A percentile compares a stretch with the other conserved stretches of the same genome.
Conservation (phyloP, 257 asterid genomes). For the Plectranthus barbatus region DNA sequence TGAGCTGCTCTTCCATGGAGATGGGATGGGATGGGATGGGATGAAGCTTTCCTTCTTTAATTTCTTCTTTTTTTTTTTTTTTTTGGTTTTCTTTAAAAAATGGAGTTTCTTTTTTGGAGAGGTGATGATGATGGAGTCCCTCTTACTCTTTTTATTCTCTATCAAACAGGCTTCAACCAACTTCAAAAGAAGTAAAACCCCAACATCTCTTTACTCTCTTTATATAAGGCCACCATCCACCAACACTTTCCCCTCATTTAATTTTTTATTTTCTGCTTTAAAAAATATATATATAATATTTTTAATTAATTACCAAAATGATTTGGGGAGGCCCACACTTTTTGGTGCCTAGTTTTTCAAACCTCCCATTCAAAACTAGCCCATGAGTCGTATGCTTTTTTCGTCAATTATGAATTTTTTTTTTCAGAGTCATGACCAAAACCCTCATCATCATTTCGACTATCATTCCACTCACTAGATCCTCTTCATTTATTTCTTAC, state of each 20-base stretch:
- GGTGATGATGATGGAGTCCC: constrained; percentile 5
- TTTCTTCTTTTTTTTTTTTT: neutral
- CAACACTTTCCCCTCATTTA: neutral
- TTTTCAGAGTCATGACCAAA: constrained; percentile 36
- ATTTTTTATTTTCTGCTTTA: no score
- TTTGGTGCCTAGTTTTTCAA: constrained; percentile 31
- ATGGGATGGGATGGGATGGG: no score
- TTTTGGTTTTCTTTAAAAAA: no score
- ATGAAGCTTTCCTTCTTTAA: neutral
- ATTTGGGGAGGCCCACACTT: constrained; percentile 42
- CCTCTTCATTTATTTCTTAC: constrained; percentile 36
- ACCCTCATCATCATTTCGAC: constrained; percentile 5
- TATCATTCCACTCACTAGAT: constrained; percentile 49
- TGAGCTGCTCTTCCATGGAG: constrained; percentile 93
- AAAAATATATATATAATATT: no score
- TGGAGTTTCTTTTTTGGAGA: no score
- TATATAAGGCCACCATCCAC: constrained; percentile 56
- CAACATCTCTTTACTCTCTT: constrained; percentile 67
- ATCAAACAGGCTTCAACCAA: neutral
- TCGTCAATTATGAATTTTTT: constrained; percentile 40
- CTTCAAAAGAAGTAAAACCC: constrained; percentile 49
- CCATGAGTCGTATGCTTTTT: constrained; percentile 17
- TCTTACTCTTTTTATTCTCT: constrained; percentile 13
- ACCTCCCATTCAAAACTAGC: constrained; percentile 29
- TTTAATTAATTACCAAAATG: constrained; percentile 12